Evolutionary conservation across 1,284 basidiomycete genomes (phyloP), one percentile per base, ranked within the genome.

Genomic region (Melampsora americana): DNA sequence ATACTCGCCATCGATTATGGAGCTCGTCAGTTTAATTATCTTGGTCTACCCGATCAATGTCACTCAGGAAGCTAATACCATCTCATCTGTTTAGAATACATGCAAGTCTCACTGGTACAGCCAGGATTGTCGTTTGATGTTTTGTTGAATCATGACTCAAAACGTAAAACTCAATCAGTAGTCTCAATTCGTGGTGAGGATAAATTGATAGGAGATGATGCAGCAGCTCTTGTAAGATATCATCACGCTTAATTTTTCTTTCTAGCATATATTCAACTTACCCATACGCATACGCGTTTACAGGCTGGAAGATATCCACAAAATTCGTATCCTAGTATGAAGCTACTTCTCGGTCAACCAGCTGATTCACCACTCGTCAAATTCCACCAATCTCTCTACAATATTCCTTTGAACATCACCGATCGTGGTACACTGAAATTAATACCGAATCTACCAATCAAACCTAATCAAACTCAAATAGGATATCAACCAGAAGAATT

Each of bases 51-150:
- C 16, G 28, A n/a, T 69, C 67, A 18, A 4, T 30, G 28, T 62
- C 16, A 20, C 20, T 62, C 7, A 9, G 7, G 26, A 62, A 30
- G 60, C 20, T 30, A 35, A 62, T 20, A 2, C 3, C 5, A 26
- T 62, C 26, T 35, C 14, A 30, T 9, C 18, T 4, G 2, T 66
- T 23, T 0, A 74, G 72, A 97, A 84, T 93, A 89, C 86, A 95
- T 93, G 81, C 99, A 98, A 84, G 91, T 93, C 35, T 95, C 94
- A 11, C 86, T 99, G 78, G 92, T 99, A 87, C 95, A 95, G 82
- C 95, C 95, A 0, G 95, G 95, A 56, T 86, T 92, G 68, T 94
- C 95, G 0, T 96, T 99, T 81, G 95, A 99, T 84, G 92, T 99
- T 42, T 86, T 99, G 46, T 86, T 99, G 67, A 95, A 96, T 84